phyloP scores from a whole-genome alignment of 2,329 filamentous ascomycete species.

The Arthrobotrys pseudoclavata region DNA sequence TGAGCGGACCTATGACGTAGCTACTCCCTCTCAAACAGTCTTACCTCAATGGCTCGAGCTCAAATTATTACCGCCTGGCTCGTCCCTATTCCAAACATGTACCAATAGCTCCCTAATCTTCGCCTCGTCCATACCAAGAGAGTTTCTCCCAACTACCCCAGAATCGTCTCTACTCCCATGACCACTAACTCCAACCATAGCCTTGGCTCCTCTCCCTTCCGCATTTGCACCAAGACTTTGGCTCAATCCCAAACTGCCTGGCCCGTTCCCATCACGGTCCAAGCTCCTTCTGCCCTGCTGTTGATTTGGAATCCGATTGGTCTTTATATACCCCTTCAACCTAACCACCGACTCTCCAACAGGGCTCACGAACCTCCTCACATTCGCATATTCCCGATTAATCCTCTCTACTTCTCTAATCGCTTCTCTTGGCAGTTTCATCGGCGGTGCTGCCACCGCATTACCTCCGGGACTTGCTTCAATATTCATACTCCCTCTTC shows the following conservation, averaged over 20 bases:
- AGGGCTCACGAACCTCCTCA: constrained; percentile 51
- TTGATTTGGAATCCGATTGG: constrained; percentile 42
- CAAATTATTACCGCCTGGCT: constrained; percentile 51
- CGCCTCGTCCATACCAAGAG: constrained; percentile 52
- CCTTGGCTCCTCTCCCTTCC: constrained; percentile 36
- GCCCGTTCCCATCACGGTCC: constrained; percentile 55
- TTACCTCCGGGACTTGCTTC: constrained; percentile 15
- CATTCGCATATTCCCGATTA: constrained; percentile 57
- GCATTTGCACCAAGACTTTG: constrained; percentile 57
- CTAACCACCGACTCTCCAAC: constrained; percentile 53
- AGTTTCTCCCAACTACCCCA: constrained; percentile 35
- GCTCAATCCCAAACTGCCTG: constrained; percentile 49
- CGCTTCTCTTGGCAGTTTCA: constrained; percentile 40
- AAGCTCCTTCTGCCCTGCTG: constrained; percentile 41
- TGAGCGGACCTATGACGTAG: too few relatives aligned
- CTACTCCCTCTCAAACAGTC: neutral
- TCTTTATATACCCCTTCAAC: constrained; percentile 47
- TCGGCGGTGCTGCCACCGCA: constrained; percentile 16
- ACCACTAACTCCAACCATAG: constrained; percentile 45
- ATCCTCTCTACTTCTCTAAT: constrained; percentile 55
- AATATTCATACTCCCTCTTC: constrained; percentile 57
- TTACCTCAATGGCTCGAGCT: constrained; percentile 53
- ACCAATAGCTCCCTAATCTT: constrained; percentile 56
- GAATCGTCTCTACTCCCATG: constrained; percentile 55
- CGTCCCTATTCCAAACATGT: constrained; percentile 60